Base-by-base conservation (phyloP, 345 rosid species). In the Limnanthes douglasii region DNA sequence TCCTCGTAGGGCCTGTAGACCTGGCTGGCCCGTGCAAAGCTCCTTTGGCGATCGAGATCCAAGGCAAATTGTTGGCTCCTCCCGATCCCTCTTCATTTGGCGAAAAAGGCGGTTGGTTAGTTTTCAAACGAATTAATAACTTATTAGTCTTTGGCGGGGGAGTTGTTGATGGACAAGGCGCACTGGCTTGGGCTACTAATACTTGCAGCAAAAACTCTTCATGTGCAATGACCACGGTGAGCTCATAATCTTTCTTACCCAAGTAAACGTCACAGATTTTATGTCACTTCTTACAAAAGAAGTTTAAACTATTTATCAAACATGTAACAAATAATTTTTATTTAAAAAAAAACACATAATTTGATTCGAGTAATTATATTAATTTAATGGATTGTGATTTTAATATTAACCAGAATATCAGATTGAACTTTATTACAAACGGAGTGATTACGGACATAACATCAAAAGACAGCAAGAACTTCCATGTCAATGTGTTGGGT, bases 391-490 rank as follows among this genome's bases (percentile, higher is more conserved):
- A n/a, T n/a, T n/a, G n/a, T n/a, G n/a, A n/a, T n/a, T n/a, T n/a
- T n/a, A n/a, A n/a, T n/a, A n/a, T n/a, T n/a, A n/a, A n/a, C n/a
- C 15, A 57, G 62, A 50, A 50, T 34, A 23, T 62, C 18, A 49
- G 69, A 33, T 21, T 68, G 16, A 46, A 59, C 38, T 53, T 30
- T 15, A 5, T 50, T 4, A 34, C 11, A 16, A 56, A 57, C 39
- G 26, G 48, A 30, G n/a, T n/a, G n/a, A n/a, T n/a, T n/a, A n/a
- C n/a, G n/a, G n/a, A n/a, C n/a, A n/a, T 86, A 18, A 52, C 76
- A 16, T 82, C 88, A 4, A 10, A 70, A 3, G 71, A 86, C 29
- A 82, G 85, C 50, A 94, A 86, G 8, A 38, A 39, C 46, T 75
- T 71, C 32, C 93, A 86, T 53, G 51, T 83, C 4, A 78, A 64